Evolutionary conservation across 2,329 filamentous ascomycete genomes (phyloP).

Genomic region (Talaromyces funiculosus): DNA sequence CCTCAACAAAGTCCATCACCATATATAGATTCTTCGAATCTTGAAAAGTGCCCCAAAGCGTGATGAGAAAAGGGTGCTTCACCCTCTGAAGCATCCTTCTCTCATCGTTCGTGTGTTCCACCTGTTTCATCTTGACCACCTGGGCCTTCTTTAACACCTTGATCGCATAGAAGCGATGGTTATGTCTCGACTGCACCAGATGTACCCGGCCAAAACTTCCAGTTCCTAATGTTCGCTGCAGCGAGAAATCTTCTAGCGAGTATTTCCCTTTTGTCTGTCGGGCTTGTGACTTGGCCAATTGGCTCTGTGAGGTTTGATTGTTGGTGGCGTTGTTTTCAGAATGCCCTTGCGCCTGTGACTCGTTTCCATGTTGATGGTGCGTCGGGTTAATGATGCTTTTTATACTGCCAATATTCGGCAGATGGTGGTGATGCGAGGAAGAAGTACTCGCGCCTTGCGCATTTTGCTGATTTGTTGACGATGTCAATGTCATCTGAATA

Average conservation of each 20-base stretch:
- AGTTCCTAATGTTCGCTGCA: constrained; percentile 87
- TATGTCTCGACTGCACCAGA: constrained; percentile 94
- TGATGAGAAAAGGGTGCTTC: constrained; percentile 96
- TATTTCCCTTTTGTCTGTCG: constrained; percentile 65
- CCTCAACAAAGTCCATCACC: constrained; percentile 99
- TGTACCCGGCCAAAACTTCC: constrained; percentile 97
- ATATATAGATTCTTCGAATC: constrained; percentile 95
- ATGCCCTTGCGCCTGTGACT: neutral
- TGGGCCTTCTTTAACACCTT: constrained; percentile 98
- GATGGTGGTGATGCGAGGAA: constrained; percentile 38
- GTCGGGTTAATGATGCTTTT: constrained; percentile 72
- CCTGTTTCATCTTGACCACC: constrained; percentile 99
- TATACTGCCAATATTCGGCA: constrained; percentile 66
- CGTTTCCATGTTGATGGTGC: constrained; percentile 30
- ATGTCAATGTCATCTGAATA: constrained; percentile 26
- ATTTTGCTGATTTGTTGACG: constrained; percentile 29
- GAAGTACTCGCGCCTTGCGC: constrained; percentile 24
- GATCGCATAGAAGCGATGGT: constrained; percentile 95
- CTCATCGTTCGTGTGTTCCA: constrained; percentile 99
- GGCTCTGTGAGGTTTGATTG: constrained; percentile 7
- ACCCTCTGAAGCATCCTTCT: constrained; percentile 91
- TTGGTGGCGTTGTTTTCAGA: neutral
- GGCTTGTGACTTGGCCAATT: constrained; percentile 16
- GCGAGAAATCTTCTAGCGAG: constrained; percentile 80
- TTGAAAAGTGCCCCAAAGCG: constrained; percentile 97